Base-by-base conservation (phyloP, 306 rosid species). In the Malus sylvestris region DNA sequence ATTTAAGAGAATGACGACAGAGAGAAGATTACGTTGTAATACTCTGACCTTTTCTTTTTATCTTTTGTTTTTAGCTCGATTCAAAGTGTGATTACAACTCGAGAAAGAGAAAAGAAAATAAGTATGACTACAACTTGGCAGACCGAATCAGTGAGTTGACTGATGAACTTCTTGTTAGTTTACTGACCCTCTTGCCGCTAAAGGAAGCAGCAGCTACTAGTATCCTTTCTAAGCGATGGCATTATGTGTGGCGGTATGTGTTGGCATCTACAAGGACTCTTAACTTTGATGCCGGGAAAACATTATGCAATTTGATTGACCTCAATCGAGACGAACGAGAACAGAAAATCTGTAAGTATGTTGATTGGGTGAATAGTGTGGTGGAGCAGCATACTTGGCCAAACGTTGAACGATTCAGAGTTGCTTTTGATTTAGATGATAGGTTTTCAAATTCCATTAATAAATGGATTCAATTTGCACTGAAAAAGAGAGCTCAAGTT, bases 271-370 rank as follows among this genome's bases (percentile, higher is more conserved):
- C 57, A 15, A 33, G 38, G 68, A 73, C 20, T 38, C 77, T 73
- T 33, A 59, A 73, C 40, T 58, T 73, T 73, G 68, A 73, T 58
- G 77, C 40, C 20, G 63, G 30, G 45, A 70, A 70, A 5, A 22
- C 57, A 29, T 70, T 51, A 53, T 51, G 45, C 45, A 29, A 2
- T 70, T 70, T 70, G 66, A 61, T 61, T 11, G 32, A 61, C 66
- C 66, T 29, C 35, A 62, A n/a, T n/a, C 32, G 2, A 42, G 19
- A 55, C 6, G 15, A 33, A n/a, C 5, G 19, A n/a, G 42, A 70
- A 22, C 8, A 0, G 44, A 12, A 8, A 29, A 10, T 9, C 8
- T 0, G 59, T 29, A 22, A 19, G 22, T 58, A 55, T 5, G 49
- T 72, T 4, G 33, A n/a, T 10, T 35, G 76, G 76, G 67, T 72